A percentile compares a stretch with the other conserved stretches of the same genome.
Conservation (phyloP, 106 monocot species). For the Dioscorea zingiberensis region DNA sequence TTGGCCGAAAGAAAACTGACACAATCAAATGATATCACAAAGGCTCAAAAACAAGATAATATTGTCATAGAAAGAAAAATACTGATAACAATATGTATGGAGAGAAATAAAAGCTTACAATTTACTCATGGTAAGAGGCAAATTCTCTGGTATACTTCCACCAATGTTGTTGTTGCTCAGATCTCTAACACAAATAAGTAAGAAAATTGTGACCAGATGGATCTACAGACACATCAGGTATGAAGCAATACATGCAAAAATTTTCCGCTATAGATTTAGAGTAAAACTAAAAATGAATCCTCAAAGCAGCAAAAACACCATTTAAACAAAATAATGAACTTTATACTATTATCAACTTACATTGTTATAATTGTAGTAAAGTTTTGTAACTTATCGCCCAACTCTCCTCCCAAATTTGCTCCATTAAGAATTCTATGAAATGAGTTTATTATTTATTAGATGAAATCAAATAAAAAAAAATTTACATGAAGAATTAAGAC, state of each 20-base stretch:
- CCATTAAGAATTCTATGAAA: constrained; percentile 59
- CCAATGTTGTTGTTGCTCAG: constrained; percentile 98
- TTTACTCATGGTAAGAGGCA: constrained; percentile 63
- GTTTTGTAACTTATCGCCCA: constrained; percentile 65
- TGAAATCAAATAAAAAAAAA: not conserved
- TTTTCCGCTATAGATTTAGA: no score
- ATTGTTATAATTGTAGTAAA: constrained; percentile 78
- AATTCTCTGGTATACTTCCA: constrained; percentile 80
- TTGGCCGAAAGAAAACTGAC: constrained; percentile 94
- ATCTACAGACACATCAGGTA: no score
- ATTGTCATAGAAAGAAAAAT: not conserved
- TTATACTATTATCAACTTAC: constrained; percentile 30
- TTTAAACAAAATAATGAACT: no score
- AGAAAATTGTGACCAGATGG: not conserved
- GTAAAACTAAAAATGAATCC: no score
- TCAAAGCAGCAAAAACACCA: no score
- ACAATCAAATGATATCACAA: constrained; percentile 6
- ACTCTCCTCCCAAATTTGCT: constrained; percentile 85
- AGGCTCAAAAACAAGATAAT: not conserved
- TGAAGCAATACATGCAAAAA: no score
- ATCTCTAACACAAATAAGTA: constrained; percentile 43
- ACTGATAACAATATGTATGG: not conserved
- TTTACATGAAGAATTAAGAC: not conserved
- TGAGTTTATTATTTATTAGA: not conserved
- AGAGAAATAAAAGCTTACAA: constrained; percentile 48